These are phyloP conservation scores for Trametes gibbosa DNA, from an alignment of 768 basidiomycete genomes.

Conservation along the genomic window DNA sequence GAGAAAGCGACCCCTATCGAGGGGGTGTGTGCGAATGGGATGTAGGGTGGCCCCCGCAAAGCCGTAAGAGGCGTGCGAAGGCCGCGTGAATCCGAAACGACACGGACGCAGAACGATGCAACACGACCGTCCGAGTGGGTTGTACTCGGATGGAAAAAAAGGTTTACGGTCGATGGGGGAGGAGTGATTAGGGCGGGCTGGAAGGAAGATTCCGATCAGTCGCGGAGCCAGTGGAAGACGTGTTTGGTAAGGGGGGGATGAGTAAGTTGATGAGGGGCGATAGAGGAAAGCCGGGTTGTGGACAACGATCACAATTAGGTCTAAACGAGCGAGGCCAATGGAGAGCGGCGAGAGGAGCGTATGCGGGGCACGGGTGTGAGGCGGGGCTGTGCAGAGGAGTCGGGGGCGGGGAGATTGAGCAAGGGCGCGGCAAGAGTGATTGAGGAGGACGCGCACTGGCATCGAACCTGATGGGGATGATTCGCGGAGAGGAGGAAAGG, in stretches of 20 bases:
- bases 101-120: background rate
- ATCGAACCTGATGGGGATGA: constrained; percentile 19
- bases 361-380: constrained; percentile 9
- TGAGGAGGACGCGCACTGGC: constrained; percentile 5
- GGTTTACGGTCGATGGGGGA: background rate
- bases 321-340: constrained; percentile 10
- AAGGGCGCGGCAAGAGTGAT: too few relatives aligned
- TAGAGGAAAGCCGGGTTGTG: constrained; percentile 6
- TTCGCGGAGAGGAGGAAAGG: constrained; percentile 13
- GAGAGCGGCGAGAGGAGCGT: background rate
- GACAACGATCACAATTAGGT: constrained; percentile 21
- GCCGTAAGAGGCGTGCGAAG: constrained; percentile 1
- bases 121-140: background rate
- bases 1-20: background rate
- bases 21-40: background rate
- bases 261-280: constrained; percentile 8
- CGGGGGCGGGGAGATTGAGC: background rate
- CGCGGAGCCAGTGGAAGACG: constrained; percentile 15
- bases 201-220: constrained; percentile 15
- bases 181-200: background rate
- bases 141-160: background rate
- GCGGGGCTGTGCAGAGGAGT: constrained; percentile 11
- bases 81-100: constrained; percentile 15
- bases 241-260: constrained; percentile 16
- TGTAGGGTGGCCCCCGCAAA: background rate